phyloP scores from a whole-genome alignment of 2,329 filamentous ascomycete species.

The Aspergillus caelatus region DNA sequence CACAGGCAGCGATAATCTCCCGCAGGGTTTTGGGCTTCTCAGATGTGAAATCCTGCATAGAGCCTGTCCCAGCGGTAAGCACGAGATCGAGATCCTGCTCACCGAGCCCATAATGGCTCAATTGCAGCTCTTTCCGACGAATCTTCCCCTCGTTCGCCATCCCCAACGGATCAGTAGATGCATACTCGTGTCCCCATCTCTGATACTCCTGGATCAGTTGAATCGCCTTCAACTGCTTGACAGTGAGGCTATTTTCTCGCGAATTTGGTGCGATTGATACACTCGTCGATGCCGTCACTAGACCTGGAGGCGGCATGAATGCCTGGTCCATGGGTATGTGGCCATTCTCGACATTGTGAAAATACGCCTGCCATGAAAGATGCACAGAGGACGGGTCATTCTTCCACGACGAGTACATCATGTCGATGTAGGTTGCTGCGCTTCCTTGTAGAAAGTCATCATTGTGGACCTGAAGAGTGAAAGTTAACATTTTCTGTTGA shows the following conservation, averaged over 20 bases:
- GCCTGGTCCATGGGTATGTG: conserved; percentile 60
- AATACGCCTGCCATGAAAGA: conserved; percentile 98
- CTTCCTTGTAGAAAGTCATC: conserved; percentile 81
- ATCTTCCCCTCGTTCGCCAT: conserved; percentile 51
- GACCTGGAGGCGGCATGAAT: conserved; percentile 58
- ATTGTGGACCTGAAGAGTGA: neutral
- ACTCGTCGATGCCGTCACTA: neutral
- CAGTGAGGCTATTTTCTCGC: conserved; percentile 43
- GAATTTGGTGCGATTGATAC: neutral
- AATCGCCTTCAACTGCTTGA: conserved; percentile 97
- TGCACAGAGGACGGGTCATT: conserved; percentile 90
- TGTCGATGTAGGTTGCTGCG: conserved; percentile 98
- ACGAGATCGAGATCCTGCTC: conserved; percentile 90
- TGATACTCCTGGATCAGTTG: conserved; percentile 96
- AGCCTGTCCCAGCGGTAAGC: conserved; percentile 70
- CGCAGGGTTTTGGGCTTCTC: conserved; percentile 90
- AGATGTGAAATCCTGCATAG: neutral
- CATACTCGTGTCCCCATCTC: conserved; percentile 96
- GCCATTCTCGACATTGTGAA: conserved; percentile 98
- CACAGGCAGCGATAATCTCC: conserved; percentile 89
- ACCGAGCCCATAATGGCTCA: conserved; percentile 92
- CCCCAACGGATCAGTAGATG: conserved; percentile 91
- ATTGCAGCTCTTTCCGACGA: conserved; percentile 79
- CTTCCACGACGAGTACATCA: conserved; percentile 99
- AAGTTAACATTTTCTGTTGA: neutral